Percentiles rank a stretch among this genome's conserved stretches.
Conservation (phyloP, 495 filamentous ascomycete species). For the Aspergillus nidulans region DNA sequence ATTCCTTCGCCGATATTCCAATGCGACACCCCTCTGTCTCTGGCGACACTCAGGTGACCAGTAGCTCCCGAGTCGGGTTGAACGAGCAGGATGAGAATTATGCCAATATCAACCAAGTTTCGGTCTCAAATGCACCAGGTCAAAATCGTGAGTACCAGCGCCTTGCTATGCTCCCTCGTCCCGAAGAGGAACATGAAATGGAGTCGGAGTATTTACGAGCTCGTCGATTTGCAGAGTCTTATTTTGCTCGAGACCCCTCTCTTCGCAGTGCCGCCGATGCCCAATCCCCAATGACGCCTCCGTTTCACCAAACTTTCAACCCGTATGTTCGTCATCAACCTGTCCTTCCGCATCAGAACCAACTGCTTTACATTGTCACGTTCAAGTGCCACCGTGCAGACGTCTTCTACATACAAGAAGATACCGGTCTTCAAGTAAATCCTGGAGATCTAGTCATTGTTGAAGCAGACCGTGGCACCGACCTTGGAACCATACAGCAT, state of each 20-base stretch:
- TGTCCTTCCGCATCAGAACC: constrained; percentile 69
- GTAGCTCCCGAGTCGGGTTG: constrained; percentile 26
- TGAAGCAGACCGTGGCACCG: constrained; percentile 92
- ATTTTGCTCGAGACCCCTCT: constrained; percentile 44
- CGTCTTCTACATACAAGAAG: constrained; percentile 94
- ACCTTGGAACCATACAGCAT: constrained; percentile 86
- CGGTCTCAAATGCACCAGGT: constrained; percentile 28
- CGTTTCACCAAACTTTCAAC: constrained; percentile 53
- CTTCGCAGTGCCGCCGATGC: constrained; percentile 32
- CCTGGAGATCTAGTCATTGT: constrained; percentile 93
- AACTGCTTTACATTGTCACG: constrained; percentile 84
- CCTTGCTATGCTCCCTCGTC: constrained; percentile 30
- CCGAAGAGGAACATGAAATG: constrained; percentile 35
- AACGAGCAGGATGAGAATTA: constrained; percentile 39
- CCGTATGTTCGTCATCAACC: constrained; percentile 53
- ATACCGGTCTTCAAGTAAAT: constrained; percentile 85
- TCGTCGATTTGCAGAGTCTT: constrained; percentile 45
- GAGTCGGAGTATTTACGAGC: constrained; percentile 42
- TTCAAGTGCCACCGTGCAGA: constrained; percentile 95
- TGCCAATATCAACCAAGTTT: constrained; percentile 30
- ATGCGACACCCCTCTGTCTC: constrained; percentile 62
- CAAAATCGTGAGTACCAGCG: constrained; percentile 43
- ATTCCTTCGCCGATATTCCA: constrained; percentile 92
- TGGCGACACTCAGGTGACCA: constrained; percentile 44
- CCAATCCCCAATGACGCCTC: constrained; percentile 33